These are phyloP conservation scores for Rhododendron simsii DNA, from an alignment of 148 eudicot genomes.

Conservation along the genomic window DNA sequence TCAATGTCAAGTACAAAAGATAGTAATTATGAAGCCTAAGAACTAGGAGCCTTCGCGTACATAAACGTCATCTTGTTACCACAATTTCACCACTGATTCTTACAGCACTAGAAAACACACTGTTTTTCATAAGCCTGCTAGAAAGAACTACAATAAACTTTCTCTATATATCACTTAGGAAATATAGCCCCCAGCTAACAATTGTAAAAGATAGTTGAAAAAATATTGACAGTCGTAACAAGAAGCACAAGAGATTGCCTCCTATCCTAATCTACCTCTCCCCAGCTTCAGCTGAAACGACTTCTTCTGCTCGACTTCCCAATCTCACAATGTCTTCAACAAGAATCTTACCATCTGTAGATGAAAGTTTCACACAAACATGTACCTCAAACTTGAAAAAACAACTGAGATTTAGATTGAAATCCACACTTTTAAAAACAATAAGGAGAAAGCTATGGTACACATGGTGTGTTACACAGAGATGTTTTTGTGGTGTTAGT, in stretches of 20 bases:
- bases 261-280: constrained; percentile 8
- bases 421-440: neutral
- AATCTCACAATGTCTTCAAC: constrained; percentile 74
- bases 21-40: neutral
- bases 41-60: neutral
- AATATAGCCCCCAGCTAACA: neutral
- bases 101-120: neutral
- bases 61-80: neutral
- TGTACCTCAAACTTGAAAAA: neutral
- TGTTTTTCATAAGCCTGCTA: neutral
- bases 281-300: constrained; percentile 13
- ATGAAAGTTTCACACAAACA: neutral
- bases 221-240: neutral
- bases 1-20: neutral
- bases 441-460: neutral
- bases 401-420: neutral
- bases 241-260: constrained; percentile 7
- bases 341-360: constrained; percentile 72
- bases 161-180: neutral
- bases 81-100: neutral
- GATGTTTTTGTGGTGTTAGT: neutral
- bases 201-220: neutral
- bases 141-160: neutral
- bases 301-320: constrained; percentile 58
- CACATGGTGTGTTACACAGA: neutral